These are phyloP conservation scores for Flaveria sonorensis DNA, from an alignment of 129 eudicot genomes.

Conservation along the genomic window DNA sequence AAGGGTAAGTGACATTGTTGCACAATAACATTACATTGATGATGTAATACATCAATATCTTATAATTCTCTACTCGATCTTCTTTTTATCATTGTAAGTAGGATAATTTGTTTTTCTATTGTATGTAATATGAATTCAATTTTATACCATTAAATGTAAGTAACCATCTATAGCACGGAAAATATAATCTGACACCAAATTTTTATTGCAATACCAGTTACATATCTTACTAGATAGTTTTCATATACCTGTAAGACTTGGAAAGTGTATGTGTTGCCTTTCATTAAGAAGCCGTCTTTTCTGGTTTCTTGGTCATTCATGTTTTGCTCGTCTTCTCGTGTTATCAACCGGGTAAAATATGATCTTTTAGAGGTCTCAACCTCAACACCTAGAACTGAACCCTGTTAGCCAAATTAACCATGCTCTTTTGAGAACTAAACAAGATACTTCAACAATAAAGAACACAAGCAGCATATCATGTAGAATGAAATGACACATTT, in stretches of 20 bases:
- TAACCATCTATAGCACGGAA: too few relatives aligned
- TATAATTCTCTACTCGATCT: too few relatives aligned
- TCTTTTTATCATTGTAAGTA: too few relatives aligned
- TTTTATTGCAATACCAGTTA: background rate
- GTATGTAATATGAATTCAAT: too few relatives aligned
- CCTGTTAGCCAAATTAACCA: constrained; percentile 84
- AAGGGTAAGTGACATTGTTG: background rate
- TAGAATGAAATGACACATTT: background rate
- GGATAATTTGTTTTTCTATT: too few relatives aligned
- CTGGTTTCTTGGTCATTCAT: constrained; percentile 34
- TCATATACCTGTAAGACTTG: constrained; percentile 59
- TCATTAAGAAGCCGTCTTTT: constrained; percentile 72
- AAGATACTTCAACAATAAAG: constrained; percentile 5
- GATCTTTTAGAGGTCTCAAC: constrained; percentile 57
- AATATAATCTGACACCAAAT: too few relatives aligned
- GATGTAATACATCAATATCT: too few relatives aligned
- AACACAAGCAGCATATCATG: background rate
- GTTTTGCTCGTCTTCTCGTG: constrained; percentile 39
- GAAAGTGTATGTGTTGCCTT: constrained; percentile 62
- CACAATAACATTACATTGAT: too few relatives aligned
- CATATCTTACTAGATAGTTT: background rate
- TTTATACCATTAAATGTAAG: too few relatives aligned
- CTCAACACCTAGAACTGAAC: constrained; percentile 96
- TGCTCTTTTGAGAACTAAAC: constrained; percentile 50
- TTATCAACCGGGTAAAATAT: constrained; percentile 49